A percentile compares a stretch with the other conserved stretches of the same genome.
Evolutionary conservation across 139 green algal species (phyloP).

Genomic region (Microglena sp.): DNA sequence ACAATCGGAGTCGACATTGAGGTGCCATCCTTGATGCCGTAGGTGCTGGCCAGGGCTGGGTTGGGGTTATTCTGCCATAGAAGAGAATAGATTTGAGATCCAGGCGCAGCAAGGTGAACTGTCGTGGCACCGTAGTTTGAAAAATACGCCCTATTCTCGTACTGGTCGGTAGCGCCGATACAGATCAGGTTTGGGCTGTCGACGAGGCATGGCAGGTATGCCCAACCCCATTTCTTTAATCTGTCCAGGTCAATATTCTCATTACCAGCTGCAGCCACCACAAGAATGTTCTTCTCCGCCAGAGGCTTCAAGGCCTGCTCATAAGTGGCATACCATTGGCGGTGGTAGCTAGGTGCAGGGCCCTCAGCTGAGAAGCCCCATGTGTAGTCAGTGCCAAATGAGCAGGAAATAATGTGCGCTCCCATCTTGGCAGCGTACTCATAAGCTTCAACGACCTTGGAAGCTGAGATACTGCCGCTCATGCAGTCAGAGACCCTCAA

Average conservation of each 20-base stretch:
- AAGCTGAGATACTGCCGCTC: slow-evolving; percentile 10
- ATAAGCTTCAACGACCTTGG: slow-evolving; percentile 2
- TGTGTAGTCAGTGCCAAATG: slow-evolving; percentile 10
- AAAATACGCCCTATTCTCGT: slow-evolving; percentile 4
- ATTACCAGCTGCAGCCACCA: slow-evolving; percentile 18
- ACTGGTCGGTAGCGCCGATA: slow-evolving; percentile 1
- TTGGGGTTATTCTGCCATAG: too few relatives aligned
- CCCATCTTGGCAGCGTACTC: slow-evolving; percentile 12
- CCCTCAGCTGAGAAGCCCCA: not conserved
- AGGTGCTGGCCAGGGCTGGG: too few relatives aligned
- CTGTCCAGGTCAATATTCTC: slow-evolving; percentile 12
- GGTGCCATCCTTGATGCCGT: too few relatives aligned
- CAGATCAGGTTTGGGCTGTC: slow-evolving; percentile 15
- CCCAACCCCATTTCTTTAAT: not conserved
- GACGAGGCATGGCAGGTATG: slow-evolving; percentile 17
- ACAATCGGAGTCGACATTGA: slow-evolving; percentile 8
- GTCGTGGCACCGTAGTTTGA: not conserved
- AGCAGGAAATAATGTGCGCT: slow-evolving; percentile 10
- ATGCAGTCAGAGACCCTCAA: slow-evolving; percentile 16
- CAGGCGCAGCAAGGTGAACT: slow-evolving; percentile 8
- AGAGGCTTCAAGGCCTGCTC: slow-evolving; percentile 10
- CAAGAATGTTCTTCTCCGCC: not conserved
- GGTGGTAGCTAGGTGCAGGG: slow-evolving; percentile 9
- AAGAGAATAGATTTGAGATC: not conserved
- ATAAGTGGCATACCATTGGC: slow-evolving; percentile 1